phyloP scores from a whole-genome alignment of 257 asterid species.

The Forsythia viridissima region DNA sequence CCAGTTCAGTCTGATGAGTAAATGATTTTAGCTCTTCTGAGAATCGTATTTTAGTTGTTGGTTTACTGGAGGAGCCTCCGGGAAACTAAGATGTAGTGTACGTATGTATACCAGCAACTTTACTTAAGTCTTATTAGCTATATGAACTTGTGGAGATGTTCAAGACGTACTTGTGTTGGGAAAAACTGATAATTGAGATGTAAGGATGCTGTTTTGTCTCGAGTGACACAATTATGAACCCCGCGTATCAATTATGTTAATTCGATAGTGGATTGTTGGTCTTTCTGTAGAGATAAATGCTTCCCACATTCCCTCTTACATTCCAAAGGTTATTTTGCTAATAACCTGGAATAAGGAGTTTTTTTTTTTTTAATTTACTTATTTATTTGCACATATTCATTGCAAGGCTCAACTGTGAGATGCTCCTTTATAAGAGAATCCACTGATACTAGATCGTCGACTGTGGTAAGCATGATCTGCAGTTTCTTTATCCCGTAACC shows the following conservation, averaged over 20 bases:
- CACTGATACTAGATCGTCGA: conserved; percentile 70
- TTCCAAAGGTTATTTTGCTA: too few species aligned
- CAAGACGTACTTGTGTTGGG: neutral
- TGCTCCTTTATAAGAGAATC: conserved; percentile 57
- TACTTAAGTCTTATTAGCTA: neutral
- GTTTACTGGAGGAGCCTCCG: neutral
- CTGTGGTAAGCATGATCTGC: conserved; percentile 71
- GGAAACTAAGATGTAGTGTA: neutral
- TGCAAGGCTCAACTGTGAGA: conserved; percentile 62
- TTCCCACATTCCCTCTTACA: neutral
- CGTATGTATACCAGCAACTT: neutral
- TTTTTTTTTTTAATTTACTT: too few species aligned
- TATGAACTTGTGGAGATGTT: neutral
- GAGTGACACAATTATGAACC: neutral
- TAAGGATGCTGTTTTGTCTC: neutral
- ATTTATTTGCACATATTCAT: conserved; percentile 50
- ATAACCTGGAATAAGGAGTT: too few species aligned
- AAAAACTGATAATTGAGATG: neutral
- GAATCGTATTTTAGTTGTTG: neutral
- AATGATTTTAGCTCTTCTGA: neutral
- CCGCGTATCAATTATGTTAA: too few species aligned
- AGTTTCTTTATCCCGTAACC: conserved; percentile 83
- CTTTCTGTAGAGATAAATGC: neutral
- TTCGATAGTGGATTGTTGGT: neutral
- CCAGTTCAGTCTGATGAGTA: neutral